Conservation (phyloP, 129 eudicot species). For the Heracleum sosnowskyi region DNA sequence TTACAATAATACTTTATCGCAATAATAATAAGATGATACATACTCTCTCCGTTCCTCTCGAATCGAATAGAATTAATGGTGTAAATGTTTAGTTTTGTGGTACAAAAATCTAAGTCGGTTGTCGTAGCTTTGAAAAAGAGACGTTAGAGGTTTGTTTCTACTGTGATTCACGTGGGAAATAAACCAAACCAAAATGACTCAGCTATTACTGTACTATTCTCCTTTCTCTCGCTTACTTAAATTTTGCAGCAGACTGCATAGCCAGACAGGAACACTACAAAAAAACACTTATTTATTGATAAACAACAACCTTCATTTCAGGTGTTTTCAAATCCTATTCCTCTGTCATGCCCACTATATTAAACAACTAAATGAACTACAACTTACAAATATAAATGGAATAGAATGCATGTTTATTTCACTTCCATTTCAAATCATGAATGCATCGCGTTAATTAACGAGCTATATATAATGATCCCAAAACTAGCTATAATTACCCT, state of each 20-base stretch:
- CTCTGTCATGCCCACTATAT: background rate
- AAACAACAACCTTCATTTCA: background rate
- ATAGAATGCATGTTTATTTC: no score
- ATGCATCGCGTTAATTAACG: no score
- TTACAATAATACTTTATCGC: no score
- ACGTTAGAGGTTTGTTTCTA: background rate
- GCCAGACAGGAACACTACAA: background rate
- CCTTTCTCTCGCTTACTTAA: background rate
- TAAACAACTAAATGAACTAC: background rate
- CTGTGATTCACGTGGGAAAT: conserved; percentile 4
- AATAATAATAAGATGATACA: no score
- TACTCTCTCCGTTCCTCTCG: no score
- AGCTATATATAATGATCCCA: no score
- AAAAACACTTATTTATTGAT: background rate
- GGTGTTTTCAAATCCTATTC: background rate
- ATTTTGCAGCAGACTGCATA: background rate
- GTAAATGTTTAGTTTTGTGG: background rate
- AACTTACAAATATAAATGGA: background rate
- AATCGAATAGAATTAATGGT: no score
- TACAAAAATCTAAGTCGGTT: background rate
- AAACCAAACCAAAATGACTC: conserved; percentile 3
- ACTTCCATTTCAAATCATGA: no score
- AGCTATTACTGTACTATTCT: background rate
- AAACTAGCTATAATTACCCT: no score
- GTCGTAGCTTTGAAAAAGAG: conserved; percentile 1